Evolutionary conservation across 306 rosid species (phyloP).

Genomic region (Albizia julibrissin): DNA sequence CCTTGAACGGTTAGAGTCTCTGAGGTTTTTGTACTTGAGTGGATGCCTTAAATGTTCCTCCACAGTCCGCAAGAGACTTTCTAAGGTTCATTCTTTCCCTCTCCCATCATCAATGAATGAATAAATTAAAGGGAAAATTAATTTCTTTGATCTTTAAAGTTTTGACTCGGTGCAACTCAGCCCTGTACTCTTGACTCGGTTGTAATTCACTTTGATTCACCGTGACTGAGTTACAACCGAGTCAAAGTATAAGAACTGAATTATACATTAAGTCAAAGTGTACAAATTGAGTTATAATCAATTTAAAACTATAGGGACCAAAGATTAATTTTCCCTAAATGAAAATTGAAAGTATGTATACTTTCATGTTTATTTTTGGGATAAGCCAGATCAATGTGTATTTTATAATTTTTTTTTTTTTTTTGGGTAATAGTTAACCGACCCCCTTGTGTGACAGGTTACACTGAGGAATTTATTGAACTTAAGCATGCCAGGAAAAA

Average conservation of each 20-base stretch:
- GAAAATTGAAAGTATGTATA: neutral
- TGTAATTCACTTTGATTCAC: too few relatives aligned
- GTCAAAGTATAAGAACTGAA: too few relatives aligned
- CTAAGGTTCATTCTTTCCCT: conserved; percentile 50
- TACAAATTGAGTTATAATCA: too few relatives aligned
- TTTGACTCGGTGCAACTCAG: too few relatives aligned
- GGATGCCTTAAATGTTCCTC: conserved; percentile 57
- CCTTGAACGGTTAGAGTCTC: conserved; percentile 63
- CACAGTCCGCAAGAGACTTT: conserved; percentile 42
- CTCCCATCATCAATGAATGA: neutral
- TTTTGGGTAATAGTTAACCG: neutral
- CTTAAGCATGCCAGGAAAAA: conserved; percentile 66
- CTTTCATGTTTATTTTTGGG: neutral
- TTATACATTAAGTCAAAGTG: too few relatives aligned
- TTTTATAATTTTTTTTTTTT: too few relatives aligned
- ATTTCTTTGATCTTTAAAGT: too few relatives aligned
- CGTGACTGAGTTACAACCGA: too few relatives aligned
- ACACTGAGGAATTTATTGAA: conserved; percentile 52
- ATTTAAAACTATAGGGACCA: too few relatives aligned
- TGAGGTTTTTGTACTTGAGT: conserved; percentile 49
- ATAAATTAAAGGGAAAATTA: neutral
- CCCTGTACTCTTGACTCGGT: too few relatives aligned
- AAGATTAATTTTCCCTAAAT: too few relatives aligned
- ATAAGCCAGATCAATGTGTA: neutral
- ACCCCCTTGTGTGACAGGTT: conserved; percentile 35